Evolutionary conservation across 805 yeast genomes (phyloP).

Genomic region (Clavispora carvajalis): DNA sequence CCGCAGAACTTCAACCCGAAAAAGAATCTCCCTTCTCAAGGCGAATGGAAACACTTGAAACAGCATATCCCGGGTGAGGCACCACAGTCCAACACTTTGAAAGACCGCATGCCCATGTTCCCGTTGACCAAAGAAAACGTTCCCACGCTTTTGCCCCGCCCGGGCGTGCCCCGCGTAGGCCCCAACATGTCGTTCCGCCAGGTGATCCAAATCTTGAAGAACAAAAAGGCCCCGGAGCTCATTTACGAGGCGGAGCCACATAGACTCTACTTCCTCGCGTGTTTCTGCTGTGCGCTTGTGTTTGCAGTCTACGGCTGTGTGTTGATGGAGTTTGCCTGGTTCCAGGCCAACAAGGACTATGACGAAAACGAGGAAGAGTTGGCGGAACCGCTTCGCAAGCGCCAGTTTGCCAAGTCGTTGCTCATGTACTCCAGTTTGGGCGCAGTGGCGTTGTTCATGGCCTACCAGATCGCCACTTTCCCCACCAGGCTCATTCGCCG

Average conservation of each 20-base stretch:
- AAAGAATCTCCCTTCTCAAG: slow-evolving; percentile 26
- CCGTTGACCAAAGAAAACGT: slow-evolving; percentile 60
- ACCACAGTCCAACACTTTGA: slow-evolving; percentile 37
- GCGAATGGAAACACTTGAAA: slow-evolving; percentile 40
- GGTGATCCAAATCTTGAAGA: slow-evolving; percentile 52
- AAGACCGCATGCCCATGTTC: slow-evolving; percentile 61
- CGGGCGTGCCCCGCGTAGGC: slow-evolving; percentile 73
- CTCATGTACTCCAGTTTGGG: slow-evolving; percentile 26
- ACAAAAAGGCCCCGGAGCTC: slow-evolving; percentile 60
- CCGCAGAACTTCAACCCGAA: slow-evolving; percentile 29
- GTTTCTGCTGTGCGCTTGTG: slow-evolving; percentile 64
- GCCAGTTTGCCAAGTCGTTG: slow-evolving; percentile 33
- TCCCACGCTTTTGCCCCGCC: slow-evolving; percentile 67
- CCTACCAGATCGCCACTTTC: slow-evolving; percentile 31
- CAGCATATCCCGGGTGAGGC: slow-evolving; percentile 56
- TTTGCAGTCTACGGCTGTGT: slow-evolving; percentile 65
- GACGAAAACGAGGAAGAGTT: slow-evolving; percentile 47
- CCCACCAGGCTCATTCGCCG: slow-evolving; percentile 72
- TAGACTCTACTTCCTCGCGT: slow-evolving; percentile 62
- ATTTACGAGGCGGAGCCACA: slow-evolving; percentile 84
- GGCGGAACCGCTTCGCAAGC: slow-evolving; percentile 36
- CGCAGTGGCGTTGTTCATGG: slow-evolving; percentile 21
- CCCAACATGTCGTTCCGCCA: slow-evolving; percentile 51
- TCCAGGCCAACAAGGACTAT: slow-evolving; percentile 47
- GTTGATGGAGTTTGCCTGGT: slow-evolving; percentile 51